Evolutionary conservation across 2,329 filamentous ascomycete genomes (phyloP), one percentile per base, ranked within the genome.

Genomic region (Blastomyces gilchristii): DNA sequence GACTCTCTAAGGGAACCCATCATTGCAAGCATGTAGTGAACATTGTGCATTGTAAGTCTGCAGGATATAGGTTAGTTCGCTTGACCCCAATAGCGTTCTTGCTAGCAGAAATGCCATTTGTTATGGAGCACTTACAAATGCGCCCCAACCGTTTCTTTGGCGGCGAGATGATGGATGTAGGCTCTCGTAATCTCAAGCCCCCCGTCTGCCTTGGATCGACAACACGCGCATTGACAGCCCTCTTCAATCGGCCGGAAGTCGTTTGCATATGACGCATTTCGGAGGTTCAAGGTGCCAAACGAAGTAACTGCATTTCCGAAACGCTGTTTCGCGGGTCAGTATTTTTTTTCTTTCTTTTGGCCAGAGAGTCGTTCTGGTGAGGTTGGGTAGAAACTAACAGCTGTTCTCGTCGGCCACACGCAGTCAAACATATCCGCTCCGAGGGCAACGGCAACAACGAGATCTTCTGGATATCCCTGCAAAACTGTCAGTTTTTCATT

Each of bases 341-440:
- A 57, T 60, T 34, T 39, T 50, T 7, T 16, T 41, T 41, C 4
- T 43, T 3, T 43, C 18, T 43, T 43, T 14, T 9, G 37, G 31
- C 60, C 16, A 56, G 52, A 45, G 7, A 59, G 39, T 31, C 49
- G 52, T 54, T 22, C 4, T 43, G 52, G 53, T 45, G 16, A 22
- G 62, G 7, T 41, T n/a, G 52, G 14, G 37, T n/a, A 43, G 45
- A 41, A 16, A 72, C 81, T 72, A 77, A 85, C 83, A 8, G 94
- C 94, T 45, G 94, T 99, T 62, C 94, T 83, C 4, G 94, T 97
- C 1, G 94, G 95, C 94, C 94, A 99, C 7, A 99, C 94, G 72
- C 95, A 99, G 77, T 99, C 94, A 73, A 99, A 99, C 94, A 99
- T 99, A 77, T 99, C 94, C 58, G 94, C 94, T 3, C 94, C 94